These are phyloP conservation scores for Aureobasidium uvarum DNA, from an alignment of 2,329 filamentous ascomycete genomes.

Conservation along the genomic window DNA sequence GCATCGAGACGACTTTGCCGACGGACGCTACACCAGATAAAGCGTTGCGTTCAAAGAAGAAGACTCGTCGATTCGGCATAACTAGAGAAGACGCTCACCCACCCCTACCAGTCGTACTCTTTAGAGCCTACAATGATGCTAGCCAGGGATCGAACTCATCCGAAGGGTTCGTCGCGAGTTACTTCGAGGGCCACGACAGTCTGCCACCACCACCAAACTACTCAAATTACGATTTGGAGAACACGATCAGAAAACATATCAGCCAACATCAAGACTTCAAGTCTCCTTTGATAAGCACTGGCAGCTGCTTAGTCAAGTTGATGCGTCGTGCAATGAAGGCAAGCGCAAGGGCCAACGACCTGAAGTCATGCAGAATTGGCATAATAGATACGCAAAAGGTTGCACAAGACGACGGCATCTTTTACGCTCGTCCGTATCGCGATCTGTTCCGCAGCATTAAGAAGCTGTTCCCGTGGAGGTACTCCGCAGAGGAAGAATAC, in stretches of 20 bases:
- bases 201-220: not conserved
- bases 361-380: slow-evolving; percentile 1
- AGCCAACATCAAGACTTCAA: not conserved
- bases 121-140: not conserved
- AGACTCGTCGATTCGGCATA: not conserved
- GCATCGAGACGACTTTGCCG: not conserved
- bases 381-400: not conserved
- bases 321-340: not conserved
- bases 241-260: not conserved
- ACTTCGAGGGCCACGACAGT: not conserved
- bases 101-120: not conserved
- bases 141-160: not conserved
- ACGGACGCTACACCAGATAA: too few relatives aligned
- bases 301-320: not conserved
- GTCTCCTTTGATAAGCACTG: not conserved
- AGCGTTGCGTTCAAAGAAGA: not conserved
- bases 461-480: not conserved
- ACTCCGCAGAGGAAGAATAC: not conserved
- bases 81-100: not conserved
- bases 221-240: not conserved
- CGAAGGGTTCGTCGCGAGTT: not conserved
- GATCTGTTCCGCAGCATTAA: not conserved
- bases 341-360: not conserved
- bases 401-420: not conserved
- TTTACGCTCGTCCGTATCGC: not conserved